These are phyloP conservation scores for Paramecium sonneborni DNA, from an alignment of 73 alveolate species.

Conservation along the genomic window DNA sequence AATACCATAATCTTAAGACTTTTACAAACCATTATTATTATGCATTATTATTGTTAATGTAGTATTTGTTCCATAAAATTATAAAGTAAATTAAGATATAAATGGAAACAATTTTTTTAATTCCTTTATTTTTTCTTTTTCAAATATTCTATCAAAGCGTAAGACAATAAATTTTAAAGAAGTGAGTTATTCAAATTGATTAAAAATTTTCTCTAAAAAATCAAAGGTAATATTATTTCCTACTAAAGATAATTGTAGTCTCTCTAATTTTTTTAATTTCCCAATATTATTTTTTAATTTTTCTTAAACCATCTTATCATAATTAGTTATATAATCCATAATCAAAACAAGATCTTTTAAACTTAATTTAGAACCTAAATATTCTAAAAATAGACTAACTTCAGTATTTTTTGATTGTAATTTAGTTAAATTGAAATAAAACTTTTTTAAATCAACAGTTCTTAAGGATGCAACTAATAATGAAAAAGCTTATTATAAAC, in stretches of 20 bases:
- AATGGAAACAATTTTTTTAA: neutral
- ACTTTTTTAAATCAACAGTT: neutral
- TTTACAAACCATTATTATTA: neutral
- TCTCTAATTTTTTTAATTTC: neutral
- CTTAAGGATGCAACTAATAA: neutral
- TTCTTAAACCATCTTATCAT: neutral
- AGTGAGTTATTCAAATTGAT: neutral
- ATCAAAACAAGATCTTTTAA: neutral
- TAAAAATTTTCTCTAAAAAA: neutral
- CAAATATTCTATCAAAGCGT: conserved; percentile 1
- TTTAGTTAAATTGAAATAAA: neutral
- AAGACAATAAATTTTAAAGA: neutral
- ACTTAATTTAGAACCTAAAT: neutral
- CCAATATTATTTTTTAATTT: neutral
- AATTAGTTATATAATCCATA: neutral
- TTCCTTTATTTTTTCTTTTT: neutral
- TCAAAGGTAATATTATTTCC: neutral
- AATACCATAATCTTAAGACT: neutral
- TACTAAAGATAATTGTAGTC: neutral
- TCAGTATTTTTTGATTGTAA: neutral
- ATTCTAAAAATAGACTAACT: neutral
- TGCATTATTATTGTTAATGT: neutral
- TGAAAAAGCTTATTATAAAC: neutral
- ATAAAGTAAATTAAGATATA: neutral
- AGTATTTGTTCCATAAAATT: neutral